phyloP scores from a whole-genome alignment of 2,329 filamentous ascomycete genomes.

The Beauveria caledonica region DNA sequence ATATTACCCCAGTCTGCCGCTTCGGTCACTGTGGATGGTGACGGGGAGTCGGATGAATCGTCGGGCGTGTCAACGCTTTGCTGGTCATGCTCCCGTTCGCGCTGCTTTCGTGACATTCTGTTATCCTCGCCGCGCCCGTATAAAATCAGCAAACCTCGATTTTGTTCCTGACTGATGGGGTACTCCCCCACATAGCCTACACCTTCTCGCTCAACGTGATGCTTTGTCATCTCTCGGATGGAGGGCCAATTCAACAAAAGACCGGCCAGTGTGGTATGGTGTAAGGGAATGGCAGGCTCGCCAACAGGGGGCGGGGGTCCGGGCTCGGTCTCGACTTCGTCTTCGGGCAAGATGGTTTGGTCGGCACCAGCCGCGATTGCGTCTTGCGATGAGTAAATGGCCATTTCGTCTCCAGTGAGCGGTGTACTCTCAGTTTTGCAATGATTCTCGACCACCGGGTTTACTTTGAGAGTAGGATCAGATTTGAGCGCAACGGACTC shows the following conservation, averaged over 20 bases:
- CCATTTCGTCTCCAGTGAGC: constrained; percentile 19
- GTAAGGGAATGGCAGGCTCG: constrained; percentile 65
- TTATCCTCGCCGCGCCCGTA: constrained; percentile 73
- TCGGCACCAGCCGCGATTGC: constrained; percentile 7
- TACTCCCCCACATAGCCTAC: constrained; percentile 58
- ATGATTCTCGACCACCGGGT: constrained; percentile 12
- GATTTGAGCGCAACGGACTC: constrained; percentile 17
- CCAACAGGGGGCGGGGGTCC: constrained; percentile 46
- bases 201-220: constrained; percentile 38
- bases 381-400: neutral
- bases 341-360: constrained; percentile 24
- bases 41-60: constrained; percentile 44
- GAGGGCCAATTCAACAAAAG: constrained; percentile 66
- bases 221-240: constrained; percentile 55
- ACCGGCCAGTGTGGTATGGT: constrained; percentile 87
- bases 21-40: constrained; percentile 44
- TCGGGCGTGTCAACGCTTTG: constrained; percentile 35
- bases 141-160: constrained; percentile 63
- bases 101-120: constrained; percentile 45
- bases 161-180: constrained; percentile 67
- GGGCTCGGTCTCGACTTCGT: constrained; percentile 43
- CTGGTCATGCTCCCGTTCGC: constrained; percentile 28
- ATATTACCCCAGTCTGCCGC: constrained; percentile 52
- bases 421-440: constrained; percentile 20
- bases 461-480: neutral